Conservation (phyloP, 1,284 basidiomycete genomes). For the Microbotryum saponariae region DNA sequence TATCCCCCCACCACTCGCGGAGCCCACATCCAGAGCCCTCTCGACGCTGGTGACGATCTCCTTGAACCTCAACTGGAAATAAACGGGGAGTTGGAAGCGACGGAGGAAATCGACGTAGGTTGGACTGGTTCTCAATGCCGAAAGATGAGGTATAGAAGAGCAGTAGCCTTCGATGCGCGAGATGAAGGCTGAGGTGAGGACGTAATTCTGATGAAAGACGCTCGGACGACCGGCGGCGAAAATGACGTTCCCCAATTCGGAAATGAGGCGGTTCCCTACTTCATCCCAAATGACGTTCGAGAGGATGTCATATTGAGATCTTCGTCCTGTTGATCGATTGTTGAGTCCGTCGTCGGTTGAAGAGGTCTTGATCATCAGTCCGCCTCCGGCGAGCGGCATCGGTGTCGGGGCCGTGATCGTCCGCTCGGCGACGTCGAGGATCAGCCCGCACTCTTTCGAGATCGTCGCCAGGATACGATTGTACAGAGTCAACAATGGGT, state of each 20-base stretch:
- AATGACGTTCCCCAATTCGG: conserved; percentile 69
- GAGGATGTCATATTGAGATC: conserved; percentile 65
- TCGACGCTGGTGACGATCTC: conserved; percentile 75
- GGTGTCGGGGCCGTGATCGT: conserved; percentile 4
- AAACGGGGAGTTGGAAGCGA: conserved; percentile 91
- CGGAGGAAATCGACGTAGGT: conserved; percentile 65
- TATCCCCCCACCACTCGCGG: conserved; percentile 23
- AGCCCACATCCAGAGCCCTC: conserved; percentile 41
- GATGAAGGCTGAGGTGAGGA: conserved; percentile 75
- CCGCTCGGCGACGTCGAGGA: conserved; percentile 69
- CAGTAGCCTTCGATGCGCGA: conserved; percentile 71
- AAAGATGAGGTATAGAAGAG: conserved; percentile 62
- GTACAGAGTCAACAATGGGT: conserved; percentile 64
- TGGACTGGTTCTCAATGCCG: conserved; percentile 62
- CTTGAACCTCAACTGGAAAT: conserved; percentile 97
- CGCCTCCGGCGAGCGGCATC: neutral
- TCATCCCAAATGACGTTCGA: conserved; percentile 82
- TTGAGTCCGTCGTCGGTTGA: neutral
- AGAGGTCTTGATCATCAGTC: neutral
- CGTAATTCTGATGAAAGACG: conserved; percentile 81
- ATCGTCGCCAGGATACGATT: conserved; percentile 70
- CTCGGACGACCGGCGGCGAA: conserved; percentile 86
- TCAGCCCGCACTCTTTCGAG: conserved; percentile 58
- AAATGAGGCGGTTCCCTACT: conserved; percentile 66
- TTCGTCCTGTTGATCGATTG: conserved; percentile 16